These are phyloP conservation scores for Cladophialophora carrionii DNA, from an alignment of 2,329 filamentous ascomycete genomes.

Conservation along the genomic window DNA sequence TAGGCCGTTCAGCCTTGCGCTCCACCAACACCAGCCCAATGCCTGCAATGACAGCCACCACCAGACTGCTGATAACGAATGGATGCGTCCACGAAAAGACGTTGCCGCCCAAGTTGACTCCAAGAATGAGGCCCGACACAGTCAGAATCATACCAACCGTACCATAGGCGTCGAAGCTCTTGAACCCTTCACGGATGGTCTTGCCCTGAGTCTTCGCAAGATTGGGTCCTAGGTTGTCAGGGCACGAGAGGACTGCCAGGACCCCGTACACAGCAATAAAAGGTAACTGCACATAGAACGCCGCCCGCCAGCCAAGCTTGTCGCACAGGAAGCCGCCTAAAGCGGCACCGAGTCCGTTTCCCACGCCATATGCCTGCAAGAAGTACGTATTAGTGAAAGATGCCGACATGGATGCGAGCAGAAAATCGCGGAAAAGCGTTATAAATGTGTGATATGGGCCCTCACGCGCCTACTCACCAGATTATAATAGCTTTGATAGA, in stretches of 20 bases:
- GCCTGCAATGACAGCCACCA: constrained; percentile 54
- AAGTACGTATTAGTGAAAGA: not conserved
- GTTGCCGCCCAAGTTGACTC: constrained; percentile 67
- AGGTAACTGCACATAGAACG: constrained; percentile 66
- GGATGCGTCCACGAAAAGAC: constrained; percentile 66
- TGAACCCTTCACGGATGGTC: constrained; percentile 55
- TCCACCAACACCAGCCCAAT: constrained; percentile 60
- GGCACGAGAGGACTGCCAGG: constrained; percentile 48
- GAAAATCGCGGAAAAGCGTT: not conserved
- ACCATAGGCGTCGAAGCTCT: constrained; percentile 61
- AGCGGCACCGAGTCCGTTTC: constrained; percentile 61
- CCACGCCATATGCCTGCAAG: constrained; percentile 29
- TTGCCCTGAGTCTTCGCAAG: constrained; percentile 51
- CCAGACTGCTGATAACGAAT: constrained; percentile 58
- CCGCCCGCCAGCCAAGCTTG: constrained; percentile 72
- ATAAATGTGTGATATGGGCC: not conserved
- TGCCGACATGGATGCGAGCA: not conserved
- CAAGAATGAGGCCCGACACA: constrained; percentile 61
- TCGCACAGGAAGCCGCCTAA: constrained; percentile 72
- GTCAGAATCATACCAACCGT: constrained; percentile 58
- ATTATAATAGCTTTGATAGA: constrained; percentile 69
- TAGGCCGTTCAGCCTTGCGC: constrained; percentile 56
- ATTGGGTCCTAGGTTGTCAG: constrained; percentile 54
- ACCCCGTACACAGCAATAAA: constrained; percentile 54
- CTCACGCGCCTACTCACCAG: constrained; percentile 21